Evolutionary conservation across 192 early-diverging fungal species (phyloP), one percentile per base, ranked within the genome.

Genomic region (Podila horticola): DNA sequence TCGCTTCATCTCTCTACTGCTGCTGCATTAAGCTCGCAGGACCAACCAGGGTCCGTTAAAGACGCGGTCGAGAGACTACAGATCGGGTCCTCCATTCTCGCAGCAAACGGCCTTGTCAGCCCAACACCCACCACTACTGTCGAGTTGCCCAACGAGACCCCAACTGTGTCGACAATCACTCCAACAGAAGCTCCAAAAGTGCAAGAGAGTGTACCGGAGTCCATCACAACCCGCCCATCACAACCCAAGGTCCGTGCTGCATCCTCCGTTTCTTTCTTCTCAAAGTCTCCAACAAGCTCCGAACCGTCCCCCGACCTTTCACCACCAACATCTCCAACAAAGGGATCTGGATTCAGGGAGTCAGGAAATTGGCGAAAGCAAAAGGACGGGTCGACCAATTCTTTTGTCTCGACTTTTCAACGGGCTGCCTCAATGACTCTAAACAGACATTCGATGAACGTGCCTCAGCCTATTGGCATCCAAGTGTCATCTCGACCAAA

Each of bases 1-100:
- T 94, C 93, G 5, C 74, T 91, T 41, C 71, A 81, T 67, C 68
- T 85, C 24, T 67, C 84, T 4, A 48, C 64, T 20, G 66, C 24
- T 22, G 65, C 50, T 12, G 70, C 64, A 58, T 38, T 28, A 28
- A 59, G 33, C 15, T 19, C 41, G 3, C 77, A 73, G 51, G 67
- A 73, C 24, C 62, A 58, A 33, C 11, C 55, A 15, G n/a, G 49
- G 30, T 22, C 30, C 13, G 57, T 12, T 26, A 60, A 24, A 72
- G 26, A 50, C 20, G 60, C 22, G n/a, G 28, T 81, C 31, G 77
- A 81, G 49, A 36, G 67, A 38, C 58, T 73, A 17, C 29, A 48
- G 48, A 73, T 81, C 29, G 29, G 49, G 20, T 68, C 70, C 8
- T 36, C 52, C 2, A 17, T 48, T 11, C 36, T n/a, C 17, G 9